phyloP scores from a whole-genome alignment of 352 stramenopile genomes.

The Thalassiosira hispida region DNA sequence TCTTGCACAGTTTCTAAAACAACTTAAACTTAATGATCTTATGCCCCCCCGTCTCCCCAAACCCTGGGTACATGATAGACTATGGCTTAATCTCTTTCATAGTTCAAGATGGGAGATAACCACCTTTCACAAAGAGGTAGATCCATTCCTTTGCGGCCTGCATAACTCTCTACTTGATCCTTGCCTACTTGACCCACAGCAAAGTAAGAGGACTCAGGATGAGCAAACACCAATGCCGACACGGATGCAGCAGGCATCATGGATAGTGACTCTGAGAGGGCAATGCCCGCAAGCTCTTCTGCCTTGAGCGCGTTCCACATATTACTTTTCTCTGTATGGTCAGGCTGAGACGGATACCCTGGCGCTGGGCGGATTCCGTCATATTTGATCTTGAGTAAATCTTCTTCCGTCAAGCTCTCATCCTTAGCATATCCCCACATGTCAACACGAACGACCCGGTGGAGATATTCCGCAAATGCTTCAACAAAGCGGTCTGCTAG shows the following conservation, averaged over 20 bases:
- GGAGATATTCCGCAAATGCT: constrained; percentile 96
- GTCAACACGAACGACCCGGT: constrained; percentile 93
- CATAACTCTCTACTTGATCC: constrained; percentile 95
- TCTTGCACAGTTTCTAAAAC: too few species aligned
- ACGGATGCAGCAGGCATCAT: constrained; percentile 96
- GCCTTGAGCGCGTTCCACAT: constrained; percentile 96
- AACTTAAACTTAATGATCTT: too few species aligned
- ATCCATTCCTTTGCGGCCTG: constrained; percentile 90
- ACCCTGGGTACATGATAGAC: too few species aligned
- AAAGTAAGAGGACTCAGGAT: constrained; percentile 96
- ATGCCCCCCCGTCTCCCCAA: too few species aligned
- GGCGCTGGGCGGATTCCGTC: constrained; percentile 95
- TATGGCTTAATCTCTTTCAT: constrained; percentile 88
- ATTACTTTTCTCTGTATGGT: constrained; percentile 96
- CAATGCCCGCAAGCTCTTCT: constrained; percentile 91
- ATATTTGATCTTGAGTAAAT: constrained; percentile 98
- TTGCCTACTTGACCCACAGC: constrained; percentile 96
- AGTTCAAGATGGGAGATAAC: constrained; percentile 95
- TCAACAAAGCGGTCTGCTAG: constrained; percentile 91
- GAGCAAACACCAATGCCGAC: constrained; percentile 95
- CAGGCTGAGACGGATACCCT: constrained; percentile 96
- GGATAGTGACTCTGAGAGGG: constrained; percentile 93
- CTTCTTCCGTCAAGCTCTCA: constrained; percentile 90
- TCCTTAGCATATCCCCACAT: constrained; percentile 95
- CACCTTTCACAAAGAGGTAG: constrained; percentile 92